Conservation (phyloP, 2,329 filamentous ascomycete species). For the Neodidymelliopsis sp. region DNA sequence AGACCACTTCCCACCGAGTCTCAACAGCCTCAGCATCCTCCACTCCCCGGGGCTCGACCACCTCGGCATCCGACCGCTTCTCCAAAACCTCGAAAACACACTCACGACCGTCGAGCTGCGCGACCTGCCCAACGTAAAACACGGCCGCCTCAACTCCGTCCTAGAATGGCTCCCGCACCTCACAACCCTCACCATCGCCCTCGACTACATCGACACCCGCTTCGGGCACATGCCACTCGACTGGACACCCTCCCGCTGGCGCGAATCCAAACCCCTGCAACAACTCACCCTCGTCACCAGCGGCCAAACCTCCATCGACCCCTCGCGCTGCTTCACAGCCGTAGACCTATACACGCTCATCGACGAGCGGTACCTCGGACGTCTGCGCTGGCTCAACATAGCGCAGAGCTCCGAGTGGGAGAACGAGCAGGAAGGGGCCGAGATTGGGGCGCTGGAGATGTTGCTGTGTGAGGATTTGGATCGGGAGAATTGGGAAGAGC, state of each 20-base stretch:
- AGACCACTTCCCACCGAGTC: constrained; percentile 39
- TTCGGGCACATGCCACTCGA: constrained; percentile 43
- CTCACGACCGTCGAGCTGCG: constrained; percentile 51
- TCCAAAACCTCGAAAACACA: constrained; percentile 41
- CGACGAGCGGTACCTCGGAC: constrained; percentile 51
- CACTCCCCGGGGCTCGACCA: constrained; percentile 53
- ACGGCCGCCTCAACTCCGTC: constrained; percentile 51
- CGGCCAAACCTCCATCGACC: constrained; percentile 39
- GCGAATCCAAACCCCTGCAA: constrained; percentile 43
- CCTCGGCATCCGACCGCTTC: constrained; percentile 46
- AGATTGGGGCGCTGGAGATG: constrained; percentile 50
- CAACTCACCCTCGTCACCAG: constrained; percentile 51
- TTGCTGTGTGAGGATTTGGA: constrained; percentile 49
- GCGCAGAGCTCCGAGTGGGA: constrained; percentile 52
- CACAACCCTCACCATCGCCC: constrained; percentile 51
- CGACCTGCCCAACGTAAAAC: constrained; percentile 51
- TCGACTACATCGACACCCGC: constrained; percentile 56
- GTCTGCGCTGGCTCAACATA: constrained; percentile 49
- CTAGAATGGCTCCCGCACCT: constrained; percentile 52
- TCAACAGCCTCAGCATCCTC: constrained; percentile 46
- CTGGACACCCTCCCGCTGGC: constrained; percentile 26
- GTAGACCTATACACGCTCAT: constrained; percentile 53
- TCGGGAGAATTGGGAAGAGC: constrained; percentile 46
- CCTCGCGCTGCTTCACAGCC: constrained; percentile 49
- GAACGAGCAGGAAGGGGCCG: constrained; percentile 38